Percentiles rank a stretch among this genome's conserved stretches.
Evolutionary conservation across 208 protist genomes (phyloP).

Genomic region (Leishmania arabica): DNA sequence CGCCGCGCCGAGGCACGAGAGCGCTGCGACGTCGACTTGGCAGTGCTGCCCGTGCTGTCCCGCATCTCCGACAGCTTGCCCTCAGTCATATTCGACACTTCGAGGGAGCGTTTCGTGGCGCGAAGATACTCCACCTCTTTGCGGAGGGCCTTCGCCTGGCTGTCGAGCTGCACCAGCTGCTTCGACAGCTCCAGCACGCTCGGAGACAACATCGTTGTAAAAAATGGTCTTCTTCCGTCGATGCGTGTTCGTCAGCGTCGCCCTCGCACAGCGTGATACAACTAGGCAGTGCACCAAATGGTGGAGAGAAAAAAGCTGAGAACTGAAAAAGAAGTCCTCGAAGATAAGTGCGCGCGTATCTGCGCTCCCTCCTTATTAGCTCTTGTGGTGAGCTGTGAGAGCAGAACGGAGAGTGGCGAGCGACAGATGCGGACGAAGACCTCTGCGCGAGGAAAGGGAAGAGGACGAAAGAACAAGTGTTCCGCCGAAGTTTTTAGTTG

Average conservation of each 20-base stretch:
- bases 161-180: conserved; percentile 57
- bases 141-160: conserved; percentile 58
- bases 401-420: not conserved
- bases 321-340: conserved; percentile 5
- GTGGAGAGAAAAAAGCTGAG: not conserved
- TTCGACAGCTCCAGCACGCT: conserved; percentile 42
- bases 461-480: not conserved
- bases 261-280: not conserved
- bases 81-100: conserved; percentile 29
- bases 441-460: conserved; percentile 4
- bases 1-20: conserved; percentile 16
- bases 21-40: conserved; percentile 23
- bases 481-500: not conserved
- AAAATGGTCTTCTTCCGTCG: not conserved
- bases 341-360: not conserved
- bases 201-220: conserved; percentile 21
- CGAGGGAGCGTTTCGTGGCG: conserved; percentile 46
- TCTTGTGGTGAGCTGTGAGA: not conserved
- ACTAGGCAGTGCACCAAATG: not conserved
- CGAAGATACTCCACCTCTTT: conserved; percentile 63
- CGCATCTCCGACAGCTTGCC: conserved; percentile 35
- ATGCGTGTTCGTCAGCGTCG: not conserved
- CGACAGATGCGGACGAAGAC: not conserved
- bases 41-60: conserved; percentile 29
- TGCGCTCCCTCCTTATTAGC: not conserved